Percentiles rank a stretch among this genome's conserved stretches.
Evolutionary conservation across 176 grass and related monocot species (phyloP).

Genomic region (Neostapfia colusana): DNA sequence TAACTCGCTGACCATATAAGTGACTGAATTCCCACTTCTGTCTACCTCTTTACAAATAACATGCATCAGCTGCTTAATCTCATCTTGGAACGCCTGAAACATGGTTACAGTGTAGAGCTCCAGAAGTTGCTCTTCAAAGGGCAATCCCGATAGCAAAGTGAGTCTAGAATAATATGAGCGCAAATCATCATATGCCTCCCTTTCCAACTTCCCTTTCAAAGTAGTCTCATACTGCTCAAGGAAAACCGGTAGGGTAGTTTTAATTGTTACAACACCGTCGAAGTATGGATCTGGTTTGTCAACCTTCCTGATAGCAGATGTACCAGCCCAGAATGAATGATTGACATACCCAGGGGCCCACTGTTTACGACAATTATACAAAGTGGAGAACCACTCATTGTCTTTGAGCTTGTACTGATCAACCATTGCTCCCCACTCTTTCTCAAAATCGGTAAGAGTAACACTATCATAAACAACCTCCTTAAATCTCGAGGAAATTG

Average conservation of each 20-base stretch:
- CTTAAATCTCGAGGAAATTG: slow-evolving; percentile 62
- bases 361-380: slow-evolving; percentile 72
- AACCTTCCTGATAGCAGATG: slow-evolving; percentile 70
- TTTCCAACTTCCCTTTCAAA: slow-evolving; percentile 72
- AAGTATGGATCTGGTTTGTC: slow-evolving; percentile 83
- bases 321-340: slow-evolving; percentile 83
- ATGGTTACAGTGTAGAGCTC: slow-evolving; percentile 83
- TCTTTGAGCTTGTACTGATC: slow-evolving; percentile 77
- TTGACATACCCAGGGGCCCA: slow-evolving; percentile 86
- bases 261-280: slow-evolving; percentile 66
- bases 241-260: slow-evolving; percentile 76
- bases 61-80: slow-evolving; percentile 93
- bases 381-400: slow-evolving; percentile 67
- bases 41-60: slow-evolving; percentile 70
- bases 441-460: slow-evolving; percentile 77
- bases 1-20: slow-evolving; percentile 72
- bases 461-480: slow-evolving; percentile 84
- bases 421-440: slow-evolving; percentile 68
- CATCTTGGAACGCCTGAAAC: slow-evolving; percentile 85
- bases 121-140: slow-evolving; percentile 82
- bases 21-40: slow-evolving; percentile 59
- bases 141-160: slow-evolving; percentile 69
- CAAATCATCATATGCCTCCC: slow-evolving; percentile 88
- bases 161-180: slow-evolving; percentile 83
- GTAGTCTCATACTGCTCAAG: slow-evolving; percentile 75